These are phyloP conservation scores for Rugosomyces carneus DNA, from an alignment of 1,284 basidiomycete genomes.

Conservation along the genomic window DNA sequence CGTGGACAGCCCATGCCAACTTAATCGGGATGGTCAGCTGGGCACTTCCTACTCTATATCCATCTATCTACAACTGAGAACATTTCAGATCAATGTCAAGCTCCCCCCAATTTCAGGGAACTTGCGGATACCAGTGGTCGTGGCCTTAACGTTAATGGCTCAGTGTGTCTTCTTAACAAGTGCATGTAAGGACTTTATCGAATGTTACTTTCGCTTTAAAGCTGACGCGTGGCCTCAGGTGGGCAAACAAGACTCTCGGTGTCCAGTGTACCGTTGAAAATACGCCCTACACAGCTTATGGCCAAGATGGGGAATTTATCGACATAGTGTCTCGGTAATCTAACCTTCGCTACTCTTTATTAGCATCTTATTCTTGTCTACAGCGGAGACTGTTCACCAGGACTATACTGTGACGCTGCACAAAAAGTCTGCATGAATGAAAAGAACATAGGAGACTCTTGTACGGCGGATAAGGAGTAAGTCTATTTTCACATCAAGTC, in stretches of 20 bases:
- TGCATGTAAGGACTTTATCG: slow-evolving; percentile 60
- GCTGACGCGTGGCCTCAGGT: slow-evolving; percentile 37
- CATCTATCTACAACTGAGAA: neutral
- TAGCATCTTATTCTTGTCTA: neutral
- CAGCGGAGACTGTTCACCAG: slow-evolving; percentile 62
- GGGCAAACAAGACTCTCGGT: slow-evolving; percentile 66
- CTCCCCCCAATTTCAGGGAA: slow-evolving; percentile 57
- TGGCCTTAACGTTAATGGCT: slow-evolving; percentile 74
- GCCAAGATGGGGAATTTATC: slow-evolving; percentile 50
- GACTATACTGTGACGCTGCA: slow-evolving; percentile 70
- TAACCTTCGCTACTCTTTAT: neutral
- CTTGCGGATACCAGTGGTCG: slow-evolving; percentile 51
- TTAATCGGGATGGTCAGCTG: slow-evolving; percentile 77
- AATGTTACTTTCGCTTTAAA: neutral
- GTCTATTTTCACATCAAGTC: slow-evolving; percentile 19
- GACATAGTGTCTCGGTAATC: slow-evolving; percentile 71
- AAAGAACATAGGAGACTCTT: slow-evolving; percentile 51
- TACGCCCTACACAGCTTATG: slow-evolving; percentile 69
- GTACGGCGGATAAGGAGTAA: slow-evolving; percentile 78
- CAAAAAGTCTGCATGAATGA: slow-evolving; percentile 52
- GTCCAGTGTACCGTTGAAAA: slow-evolving; percentile 71
- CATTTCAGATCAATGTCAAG: slow-evolving; percentile 65
- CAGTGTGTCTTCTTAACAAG: slow-evolving; percentile 73
- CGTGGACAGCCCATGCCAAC: slow-evolving; percentile 70
- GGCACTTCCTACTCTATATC: neutral